Conservation (phyloP, 139 green algal genomes). For the Chlamydomonas schloesseri region DNA sequence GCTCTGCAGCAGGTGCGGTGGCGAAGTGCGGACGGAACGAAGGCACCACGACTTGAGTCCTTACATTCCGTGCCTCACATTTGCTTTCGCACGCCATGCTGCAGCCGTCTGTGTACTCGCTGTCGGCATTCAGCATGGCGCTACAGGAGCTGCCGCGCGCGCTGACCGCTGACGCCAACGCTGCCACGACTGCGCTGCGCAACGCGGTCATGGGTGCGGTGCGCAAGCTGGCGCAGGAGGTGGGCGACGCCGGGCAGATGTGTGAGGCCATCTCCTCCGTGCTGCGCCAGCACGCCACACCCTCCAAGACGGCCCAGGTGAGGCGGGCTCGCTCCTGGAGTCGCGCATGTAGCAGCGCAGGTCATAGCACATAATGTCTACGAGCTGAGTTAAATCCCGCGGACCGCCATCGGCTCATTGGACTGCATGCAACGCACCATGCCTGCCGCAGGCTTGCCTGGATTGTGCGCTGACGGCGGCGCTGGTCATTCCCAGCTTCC, state of each 20-base stretch:
- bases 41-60: too few species aligned
- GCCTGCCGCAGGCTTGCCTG: conserved; percentile 6
- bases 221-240: conserved; percentile 24
- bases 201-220: conserved; percentile 2
- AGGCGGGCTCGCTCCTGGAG: neutral
- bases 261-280: conserved; percentile 33
- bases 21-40: too few species aligned
- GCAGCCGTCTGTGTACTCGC: conserved; percentile 31
- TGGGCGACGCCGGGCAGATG: conserved; percentile 41
- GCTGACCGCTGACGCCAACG: conserved; percentile 27
- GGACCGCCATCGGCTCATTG: too few species aligned
- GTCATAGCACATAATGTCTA: too few species aligned
- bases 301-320: conserved; percentile 13
- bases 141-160: conserved; percentile 46
- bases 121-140: conserved; percentile 51
- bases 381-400: too few species aligned
- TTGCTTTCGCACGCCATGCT: too few species aligned
- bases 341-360: too few species aligned
- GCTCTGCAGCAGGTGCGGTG: conserved; percentile 45
- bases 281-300: conserved; percentile 26
- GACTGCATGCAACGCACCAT: neutral
- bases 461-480: conserved; percentile 25
- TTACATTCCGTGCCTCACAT: too few species aligned
- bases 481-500: conserved; percentile 9
- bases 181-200: neutral